Evolutionary conservation across 1,139 yeast species (phyloP), one percentile per base, ranked within the genome.

Genomic region (Lodderomyces beijingensis): DNA sequence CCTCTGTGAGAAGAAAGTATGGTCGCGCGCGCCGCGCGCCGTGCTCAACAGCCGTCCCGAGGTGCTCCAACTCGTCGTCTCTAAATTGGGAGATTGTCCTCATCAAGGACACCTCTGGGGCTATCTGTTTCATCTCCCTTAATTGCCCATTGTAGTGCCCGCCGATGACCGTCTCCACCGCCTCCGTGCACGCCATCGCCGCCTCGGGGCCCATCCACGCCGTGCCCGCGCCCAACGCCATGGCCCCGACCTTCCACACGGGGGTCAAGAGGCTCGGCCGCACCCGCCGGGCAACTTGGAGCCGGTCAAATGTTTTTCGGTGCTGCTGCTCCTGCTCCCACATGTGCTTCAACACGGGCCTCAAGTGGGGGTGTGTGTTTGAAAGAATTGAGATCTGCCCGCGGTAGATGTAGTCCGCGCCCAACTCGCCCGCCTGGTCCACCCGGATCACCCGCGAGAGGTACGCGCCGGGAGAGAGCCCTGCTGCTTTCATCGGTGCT

Each of bases 171-270:
- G 98, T 93, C 58, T 91, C 99, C 1, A 91, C 98, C 0, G 98
- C 98, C 40, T 89, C 97, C 0, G 99, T 91, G 53, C 99, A 93
- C 1, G 98, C 98, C 99, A 91, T 91, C 2, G 98, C 98, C 1
- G 96, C 96, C 53, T 91, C 96, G 50, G 87, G 86, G 17, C 96
- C 84, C 43, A 89, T 61, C 34, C 84, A 50, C 0, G 96, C 97
- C 0, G 98, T 91, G 1, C 81, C 83, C 1, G 77, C 77, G 2
- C 99, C 99, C 61, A 91, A 68, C 0, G 81, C 80, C 35, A 83
- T 70, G 0, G 98, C 97, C 2, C 96, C 97, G 0, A 76, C 62
- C 53, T 85, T 87, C 98, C 99, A 91, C 2, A 87, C 50, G 3
- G 98, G 98, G 0, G 97, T 88, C 31, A 91, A 60, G 7, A 89